Percentiles rank a stretch among this genome's conserved stretches.
Conservation (phyloP, 1,139 yeast genomes). For the Chernovozyma aurita region DNA sequence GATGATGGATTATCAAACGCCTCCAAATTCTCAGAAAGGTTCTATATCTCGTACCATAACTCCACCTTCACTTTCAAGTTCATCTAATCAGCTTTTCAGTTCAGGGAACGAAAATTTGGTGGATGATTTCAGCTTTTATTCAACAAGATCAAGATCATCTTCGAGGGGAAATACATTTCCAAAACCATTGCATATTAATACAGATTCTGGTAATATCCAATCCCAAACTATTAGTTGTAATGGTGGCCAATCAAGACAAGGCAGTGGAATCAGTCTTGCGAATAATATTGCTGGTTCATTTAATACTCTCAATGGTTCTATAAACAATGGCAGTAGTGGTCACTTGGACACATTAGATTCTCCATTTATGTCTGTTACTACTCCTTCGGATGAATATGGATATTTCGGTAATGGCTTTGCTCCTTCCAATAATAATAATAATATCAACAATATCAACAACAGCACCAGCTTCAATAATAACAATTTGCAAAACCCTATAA, state of each 20-base stretch:
- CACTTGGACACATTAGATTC: slow-evolving; percentile 30
- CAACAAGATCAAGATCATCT: slow-evolving; percentile 22
- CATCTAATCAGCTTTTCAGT: slow-evolving; percentile 5
- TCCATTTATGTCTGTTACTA: slow-evolving; percentile 42
- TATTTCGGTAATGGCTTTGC: slow-evolving; percentile 22
- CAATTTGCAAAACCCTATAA: slow-evolving; percentile 1
- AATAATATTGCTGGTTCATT: slow-evolving; percentile 4
- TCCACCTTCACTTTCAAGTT: slow-evolving; percentile 17
- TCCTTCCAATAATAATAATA: slow-evolving; percentile 5
- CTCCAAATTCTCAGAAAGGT: slow-evolving; percentile 37
- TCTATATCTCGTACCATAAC: slow-evolving; percentile 21
- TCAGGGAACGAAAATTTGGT: slow-evolving; percentile 6
- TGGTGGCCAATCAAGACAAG: not conserved
- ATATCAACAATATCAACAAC: slow-evolving; percentile 5
- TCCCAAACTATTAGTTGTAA: not conserved
- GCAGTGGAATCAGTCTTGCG: not conserved
- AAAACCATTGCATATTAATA: slow-evolving; percentile 37
- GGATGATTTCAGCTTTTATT: slow-evolving; percentile 23
- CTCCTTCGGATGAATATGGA: slow-evolving; percentile 36
- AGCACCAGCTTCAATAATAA: slow-evolving; percentile 7
- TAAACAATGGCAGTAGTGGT: slow-evolving; percentile 16
- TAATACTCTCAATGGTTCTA: slow-evolving; percentile 25
- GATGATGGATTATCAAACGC: slow-evolving; percentile 44
- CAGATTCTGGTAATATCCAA: slow-evolving; percentile 26
- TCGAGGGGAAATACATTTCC: slow-evolving; percentile 26